Evolutionary conservation across 805 yeast genomes (phyloP).

Genomic region (Torulaspora gathmanii): DNA sequence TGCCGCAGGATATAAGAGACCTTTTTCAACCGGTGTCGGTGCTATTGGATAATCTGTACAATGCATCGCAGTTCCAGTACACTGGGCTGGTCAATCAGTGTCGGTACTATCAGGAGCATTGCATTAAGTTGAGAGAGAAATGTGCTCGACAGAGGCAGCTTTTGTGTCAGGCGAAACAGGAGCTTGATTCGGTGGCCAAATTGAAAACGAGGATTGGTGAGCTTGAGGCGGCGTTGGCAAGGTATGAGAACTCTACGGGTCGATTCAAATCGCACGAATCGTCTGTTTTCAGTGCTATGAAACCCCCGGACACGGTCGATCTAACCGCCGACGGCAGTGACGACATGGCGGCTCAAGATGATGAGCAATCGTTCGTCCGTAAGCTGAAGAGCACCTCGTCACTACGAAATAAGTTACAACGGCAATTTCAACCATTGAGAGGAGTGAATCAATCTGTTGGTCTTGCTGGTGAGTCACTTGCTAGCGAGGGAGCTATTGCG

Average conservation of each 20-base stretch:
- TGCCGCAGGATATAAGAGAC: slow-evolving; percentile 24
- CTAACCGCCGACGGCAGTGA: slow-evolving; percentile 20
- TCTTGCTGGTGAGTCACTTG: neutral
- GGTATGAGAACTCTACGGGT: neutral
- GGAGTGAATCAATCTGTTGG: neutral
- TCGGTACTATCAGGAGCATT: slow-evolving; percentile 24
- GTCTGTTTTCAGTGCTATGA: slow-evolving; percentile 6
- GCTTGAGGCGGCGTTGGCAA: slow-evolving; percentile 7
- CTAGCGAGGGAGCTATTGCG: slow-evolving; percentile 9
- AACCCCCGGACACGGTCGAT: slow-evolving; percentile 29
- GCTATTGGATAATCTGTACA: slow-evolving; percentile 25
- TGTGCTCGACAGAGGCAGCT: slow-evolving; percentile 28
- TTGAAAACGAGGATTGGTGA: slow-evolving; percentile 18
- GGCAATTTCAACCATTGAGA: slow-evolving; percentile 1
- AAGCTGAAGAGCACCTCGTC: slow-evolving; percentile 22
- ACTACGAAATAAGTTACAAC: slow-evolving; percentile 7
- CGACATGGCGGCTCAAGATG: neutral
- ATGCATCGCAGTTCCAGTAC: slow-evolving; percentile 31
- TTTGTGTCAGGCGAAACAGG: slow-evolving; percentile 26
- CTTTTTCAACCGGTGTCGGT: slow-evolving; percentile 30
- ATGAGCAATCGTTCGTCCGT: slow-evolving; percentile 20
- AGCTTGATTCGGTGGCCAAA: slow-evolving; percentile 24
- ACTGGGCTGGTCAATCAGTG: slow-evolving; percentile 24
- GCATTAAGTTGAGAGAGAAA: slow-evolving; percentile 25
- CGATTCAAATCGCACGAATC: slow-evolving; percentile 1